phyloP scores from a whole-genome alignment of 164 flowering plant genomes.

The Berberis vulgaris region DNA sequence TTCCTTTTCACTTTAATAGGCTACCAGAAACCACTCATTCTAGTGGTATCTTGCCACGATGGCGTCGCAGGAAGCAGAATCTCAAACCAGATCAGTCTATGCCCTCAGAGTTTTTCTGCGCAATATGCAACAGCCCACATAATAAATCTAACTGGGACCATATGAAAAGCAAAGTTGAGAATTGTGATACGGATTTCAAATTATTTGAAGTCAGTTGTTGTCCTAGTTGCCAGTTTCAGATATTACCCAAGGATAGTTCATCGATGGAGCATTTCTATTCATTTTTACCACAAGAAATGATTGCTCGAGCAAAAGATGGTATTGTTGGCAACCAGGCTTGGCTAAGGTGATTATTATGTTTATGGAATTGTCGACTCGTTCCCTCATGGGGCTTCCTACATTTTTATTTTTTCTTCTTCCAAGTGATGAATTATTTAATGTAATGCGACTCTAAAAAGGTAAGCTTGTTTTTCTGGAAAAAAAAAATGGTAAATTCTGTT shows the following conservation, averaged over 20 bases:
- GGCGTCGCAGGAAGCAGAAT: slow-evolving; percentile 57
- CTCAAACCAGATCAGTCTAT: slow-evolving; percentile 40
- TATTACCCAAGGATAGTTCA: slow-evolving; percentile 61
- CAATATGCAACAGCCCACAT: slow-evolving; percentile 68
- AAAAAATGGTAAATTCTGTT: background rate
- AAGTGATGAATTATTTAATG: background rate
- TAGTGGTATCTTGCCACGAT: slow-evolving; percentile 31
- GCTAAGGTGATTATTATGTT: slow-evolving; percentile 46
- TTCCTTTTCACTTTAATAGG: slow-evolving; percentile 73
- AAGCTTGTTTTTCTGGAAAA: background rate
- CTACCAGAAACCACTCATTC: slow-evolving; percentile 41
- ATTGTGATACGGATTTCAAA: slow-evolving; percentile 14
- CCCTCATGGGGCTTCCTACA: background rate
- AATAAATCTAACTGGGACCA: slow-evolving; percentile 25
- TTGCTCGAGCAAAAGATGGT: slow-evolving; percentile 25
- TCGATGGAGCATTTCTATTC: slow-evolving; percentile 48
- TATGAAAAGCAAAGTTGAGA: slow-evolving; percentile 14
- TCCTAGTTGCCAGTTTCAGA: slow-evolving; percentile 82
- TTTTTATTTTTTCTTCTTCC: background rate
- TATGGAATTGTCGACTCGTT: background rate
- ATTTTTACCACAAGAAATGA: slow-evolving; percentile 48
- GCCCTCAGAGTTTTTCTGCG: slow-evolving; percentile 60
- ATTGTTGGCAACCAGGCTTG: slow-evolving; percentile 14
- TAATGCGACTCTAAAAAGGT: background rate
- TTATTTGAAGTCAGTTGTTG: slow-evolving; percentile 55